Percentiles rank a stretch among this genome's conserved stretches.
Evolutionary conservation across 768 basidiomycete genomes (phyloP).

Genomic region (Pleurotus tuber-regium): DNA sequence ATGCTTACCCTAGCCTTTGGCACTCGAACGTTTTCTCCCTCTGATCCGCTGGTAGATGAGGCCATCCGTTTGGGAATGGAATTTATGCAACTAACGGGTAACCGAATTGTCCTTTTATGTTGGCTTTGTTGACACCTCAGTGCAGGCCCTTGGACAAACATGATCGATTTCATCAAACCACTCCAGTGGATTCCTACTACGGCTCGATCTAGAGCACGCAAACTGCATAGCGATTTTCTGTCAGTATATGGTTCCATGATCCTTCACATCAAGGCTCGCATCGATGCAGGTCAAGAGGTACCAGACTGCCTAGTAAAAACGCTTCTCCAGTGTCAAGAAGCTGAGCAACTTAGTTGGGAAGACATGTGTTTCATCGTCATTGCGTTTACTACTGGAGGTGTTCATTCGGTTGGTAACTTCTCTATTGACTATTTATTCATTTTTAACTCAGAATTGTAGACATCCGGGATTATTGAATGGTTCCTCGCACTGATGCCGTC

Average conservation of each 20-base stretch:
- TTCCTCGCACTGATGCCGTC: slow-evolving; percentile 20
- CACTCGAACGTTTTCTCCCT: slow-evolving; percentile 16
- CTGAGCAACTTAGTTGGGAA: slow-evolving; percentile 26
- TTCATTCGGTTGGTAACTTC: slow-evolving; percentile 23
- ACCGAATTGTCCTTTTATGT: too few species aligned
- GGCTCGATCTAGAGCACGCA: slow-evolving; percentile 14
- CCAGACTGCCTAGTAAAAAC: slow-evolving; percentile 31
- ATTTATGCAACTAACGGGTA: slow-evolving; percentile 19
- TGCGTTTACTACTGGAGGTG: slow-evolving; percentile 29
- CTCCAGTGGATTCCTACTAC: slow-evolving; percentile 18
- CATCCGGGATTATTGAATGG: slow-evolving; percentile 22
- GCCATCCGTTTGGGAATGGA: slow-evolving; percentile 16
- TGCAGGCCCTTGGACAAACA: slow-evolving; percentile 20
- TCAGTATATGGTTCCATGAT: slow-evolving; percentile 30
- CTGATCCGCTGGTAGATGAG: slow-evolving; percentile 14
- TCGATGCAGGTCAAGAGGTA: slow-evolving; percentile 27
- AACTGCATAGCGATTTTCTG: slow-evolving; percentile 21
- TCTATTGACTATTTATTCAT: not conserved
- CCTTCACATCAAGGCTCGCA: slow-evolving; percentile 20
- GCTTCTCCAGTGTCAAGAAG: slow-evolving; percentile 22
- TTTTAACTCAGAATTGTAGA: slow-evolving; percentile 9
- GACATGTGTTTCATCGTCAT: slow-evolving; percentile 29
- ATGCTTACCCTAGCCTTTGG: slow-evolving; percentile 21
- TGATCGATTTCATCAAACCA: slow-evolving; percentile 18
- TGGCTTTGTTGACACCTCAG: not conserved